These are phyloP conservation scores for Fusarium globosum DNA, from an alignment of 2,329 filamentous ascomycete species.

Conservation along the genomic window DNA sequence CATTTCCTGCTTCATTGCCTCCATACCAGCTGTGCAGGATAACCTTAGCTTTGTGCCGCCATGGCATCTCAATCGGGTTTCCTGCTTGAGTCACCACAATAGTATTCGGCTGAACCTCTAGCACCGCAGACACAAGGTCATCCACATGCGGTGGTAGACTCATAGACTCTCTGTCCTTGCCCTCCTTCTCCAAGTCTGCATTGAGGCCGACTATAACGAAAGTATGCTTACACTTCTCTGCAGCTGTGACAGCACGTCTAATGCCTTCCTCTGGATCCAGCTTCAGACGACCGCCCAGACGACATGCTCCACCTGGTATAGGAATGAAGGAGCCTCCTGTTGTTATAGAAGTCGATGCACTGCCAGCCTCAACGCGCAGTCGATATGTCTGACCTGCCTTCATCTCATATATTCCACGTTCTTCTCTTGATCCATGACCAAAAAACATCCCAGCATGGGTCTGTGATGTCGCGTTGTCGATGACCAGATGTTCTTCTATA, in stretches of 20 bases:
- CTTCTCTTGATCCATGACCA: constrained; percentile 48
- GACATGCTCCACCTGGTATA: constrained; percentile 31
- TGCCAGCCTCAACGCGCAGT: constrained; percentile 23
- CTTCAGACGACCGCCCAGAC: constrained; percentile 26
- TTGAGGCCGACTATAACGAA: constrained; percentile 24
- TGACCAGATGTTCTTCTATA: constrained; percentile 48
- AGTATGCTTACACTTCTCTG: constrained; percentile 14
- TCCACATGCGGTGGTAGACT: constrained; percentile 17
- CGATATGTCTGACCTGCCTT: constrained; percentile 5
- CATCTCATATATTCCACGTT: constrained; percentile 31
- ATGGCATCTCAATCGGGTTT: constrained; percentile 28
- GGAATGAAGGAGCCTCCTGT: constrained; percentile 14
- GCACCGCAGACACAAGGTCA: constrained; percentile 15
- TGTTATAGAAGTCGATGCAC: constrained; percentile 20
- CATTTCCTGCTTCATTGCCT: constrained; percentile 25
- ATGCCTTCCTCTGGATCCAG: constrained; percentile 15
- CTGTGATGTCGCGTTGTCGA: constrained; percentile 48
- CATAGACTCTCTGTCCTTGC: constrained; percentile 24
- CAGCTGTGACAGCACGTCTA: neutral
- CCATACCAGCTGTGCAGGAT: constrained; percentile 34
- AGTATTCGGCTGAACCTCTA: constrained; percentile 12
- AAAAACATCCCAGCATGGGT: constrained; percentile 51
- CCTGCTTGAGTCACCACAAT: constrained; percentile 26
- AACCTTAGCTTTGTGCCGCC: constrained; percentile 4
- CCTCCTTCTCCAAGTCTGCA: constrained; percentile 28